These are phyloP conservation scores for Pichia sp. DNA, from an alignment of 1,139 yeast species.

Conservation along the genomic window DNA sequence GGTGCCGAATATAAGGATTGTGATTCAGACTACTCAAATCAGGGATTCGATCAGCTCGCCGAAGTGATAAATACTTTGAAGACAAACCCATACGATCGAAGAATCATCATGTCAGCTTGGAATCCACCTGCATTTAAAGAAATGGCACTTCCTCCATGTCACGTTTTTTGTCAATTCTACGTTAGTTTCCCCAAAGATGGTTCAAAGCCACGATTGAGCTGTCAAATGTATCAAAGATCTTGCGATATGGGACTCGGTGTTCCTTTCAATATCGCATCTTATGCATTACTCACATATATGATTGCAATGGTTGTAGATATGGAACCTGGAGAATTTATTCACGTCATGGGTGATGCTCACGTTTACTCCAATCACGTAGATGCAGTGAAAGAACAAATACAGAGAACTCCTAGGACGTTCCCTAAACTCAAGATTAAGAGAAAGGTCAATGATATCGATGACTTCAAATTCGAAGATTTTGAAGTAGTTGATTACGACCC, in stretches of 20 bases:
- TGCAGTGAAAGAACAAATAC: conserved; percentile 72
- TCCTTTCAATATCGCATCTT: conserved; percentile 96
- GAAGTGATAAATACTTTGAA: conserved; percentile 75
- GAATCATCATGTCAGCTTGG: conserved; percentile 97
- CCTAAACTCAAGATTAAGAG: conserved; percentile 72
- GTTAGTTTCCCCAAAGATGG: conserved; percentile 62
- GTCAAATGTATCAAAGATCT: conserved; percentile 91
- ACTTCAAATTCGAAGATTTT: conserved; percentile 82
- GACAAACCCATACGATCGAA: conserved; percentile 85
- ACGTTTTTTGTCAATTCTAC: conserved; percentile 90
- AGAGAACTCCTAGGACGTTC: conserved; percentile 67
- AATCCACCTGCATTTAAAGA: conserved; percentile 88
- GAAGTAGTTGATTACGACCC: conserved; percentile 75
- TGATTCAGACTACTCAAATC: conserved; percentile 76
- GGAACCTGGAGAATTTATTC: conserved; percentile 93
- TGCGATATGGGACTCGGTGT: conserved; percentile 99
- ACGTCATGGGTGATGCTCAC: conserved; percentile 95
- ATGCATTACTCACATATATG: conserved; percentile 88
- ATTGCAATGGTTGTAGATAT: conserved; percentile 89
- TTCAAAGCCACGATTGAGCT: conserved; percentile 64
- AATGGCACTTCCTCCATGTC: conserved; percentile 99
- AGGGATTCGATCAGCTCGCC: conserved; percentile 86
- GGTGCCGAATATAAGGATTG: conserved; percentile 89
- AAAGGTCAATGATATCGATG: conserved; percentile 69
- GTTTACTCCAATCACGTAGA: conserved; percentile 90